Base-by-base conservation (phyloP, 495 filamentous ascomycete species). In the Penicillium robsamsonii region DNA sequence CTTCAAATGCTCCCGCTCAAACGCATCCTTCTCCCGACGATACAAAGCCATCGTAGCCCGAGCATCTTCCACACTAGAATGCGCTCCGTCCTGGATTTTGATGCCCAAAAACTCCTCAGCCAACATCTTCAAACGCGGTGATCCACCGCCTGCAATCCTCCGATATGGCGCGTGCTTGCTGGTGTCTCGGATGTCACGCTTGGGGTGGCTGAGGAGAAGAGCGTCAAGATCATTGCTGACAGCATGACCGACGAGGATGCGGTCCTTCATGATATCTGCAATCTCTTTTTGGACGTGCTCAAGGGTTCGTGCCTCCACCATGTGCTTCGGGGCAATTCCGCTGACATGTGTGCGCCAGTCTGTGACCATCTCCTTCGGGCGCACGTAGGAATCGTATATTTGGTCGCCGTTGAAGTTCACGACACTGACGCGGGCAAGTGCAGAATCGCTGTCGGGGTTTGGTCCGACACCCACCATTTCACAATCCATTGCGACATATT, bases 381-480 rank as follows among this genome's bases (percentile, higher is more conserved):
- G 77, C 15, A 97, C 94, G 65, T 87, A 97, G 8, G 88, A 89
- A 77, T 98, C 94, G 75, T 96, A 92, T 43, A 98, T 67, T 61
- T 95, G 88, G 38, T 87, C 81, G 22, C 91, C 90, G 71, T 96
- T 90, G 76, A 89, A 98, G 65, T 96, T 96, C 63, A 96, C 91
- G 22, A 95, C 76, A 64, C 87, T 91, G 51, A 92, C 87, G 12
- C 94, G 82, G 3, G 95, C 94, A 30, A 97, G 81, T 3, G 82
- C 83, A 11, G 85, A 87, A 64, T 89, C 83, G 44, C 75, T 69
- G 40, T 87, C 84, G 4, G 79, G 80, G 33, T 81, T 78, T 1
- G 87, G 84, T 2, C 91, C 91, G 11, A 91, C 84, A 38, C 94
- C 94, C 17, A 98, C 93, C 94, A 98, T 98, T 75, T 98, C 94